Base-by-base conservation (phyloP, 2,329 filamentous ascomycete genomes). In the Colletotrichum lindemuthianum region DNA sequence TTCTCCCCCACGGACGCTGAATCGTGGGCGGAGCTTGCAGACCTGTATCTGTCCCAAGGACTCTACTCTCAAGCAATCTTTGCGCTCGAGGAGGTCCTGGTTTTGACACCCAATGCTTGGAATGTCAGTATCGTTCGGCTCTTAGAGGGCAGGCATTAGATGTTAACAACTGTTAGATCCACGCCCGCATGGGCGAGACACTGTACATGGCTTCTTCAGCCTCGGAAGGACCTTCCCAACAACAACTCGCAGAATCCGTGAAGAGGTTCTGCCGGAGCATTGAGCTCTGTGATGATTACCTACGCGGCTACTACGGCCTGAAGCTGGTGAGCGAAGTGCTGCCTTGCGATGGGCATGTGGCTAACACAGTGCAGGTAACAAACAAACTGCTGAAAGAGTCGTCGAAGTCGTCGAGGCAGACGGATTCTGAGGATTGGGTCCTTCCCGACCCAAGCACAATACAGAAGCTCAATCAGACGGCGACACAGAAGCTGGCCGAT, bases 101-200 rank as follows among this genome's bases (percentile, higher is more conserved):
- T 98, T 55, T 83, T 97, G 61, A 87, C 88, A 57, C 95, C 96
- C 4, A 97, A 97, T 80, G 92, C 95, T 16, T 99, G 96, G 94
- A 98, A 97, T 81, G 92, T 96, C 76, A 75, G 91, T 76, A 65
- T 40, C 37, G 59, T 33, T 24, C 24, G 24, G 24, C 24, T 24
- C 24, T 24, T 24, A 24, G 24, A 24, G 24, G 24, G 5, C 15
- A 15, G 12, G 24, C 11, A 15, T 12, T 9, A 34, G 12, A 40
- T 39, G 9, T 45, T 66, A 50, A 61, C 50, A n/a, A 37, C 57
- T 59, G 65, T n/a, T 72, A 96, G 91, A 87, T 97, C 68, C 93
- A 97, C 76, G 94, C 94, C 53, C 88, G 91, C 52, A 78, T 97
- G 33, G 96, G 93, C 13, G 96, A 98, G 76, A 79, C 97, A 37